Evolutionary conservation across 2,329 filamentous ascomycete species (phyloP).

Genomic region (Botrytis fabae): DNA sequence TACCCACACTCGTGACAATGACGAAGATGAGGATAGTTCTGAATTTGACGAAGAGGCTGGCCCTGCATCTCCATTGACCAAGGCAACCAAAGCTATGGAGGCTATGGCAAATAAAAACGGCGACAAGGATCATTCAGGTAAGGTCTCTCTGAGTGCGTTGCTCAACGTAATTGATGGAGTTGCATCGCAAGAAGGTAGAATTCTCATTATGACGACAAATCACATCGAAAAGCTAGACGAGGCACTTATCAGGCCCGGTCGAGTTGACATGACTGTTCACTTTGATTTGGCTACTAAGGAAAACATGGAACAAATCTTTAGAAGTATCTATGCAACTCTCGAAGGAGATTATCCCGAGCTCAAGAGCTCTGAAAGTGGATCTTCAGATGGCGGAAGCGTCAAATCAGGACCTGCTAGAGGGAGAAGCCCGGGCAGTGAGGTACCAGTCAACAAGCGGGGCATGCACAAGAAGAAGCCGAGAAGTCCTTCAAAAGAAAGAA

Average conservation of each 20-base stretch:
- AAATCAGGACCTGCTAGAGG: slow-evolving; percentile 51
- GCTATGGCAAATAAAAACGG: slow-evolving; percentile 44
- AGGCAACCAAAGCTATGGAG: neutral
- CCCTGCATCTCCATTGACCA: neutral
- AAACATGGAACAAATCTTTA: slow-evolving; percentile 39
- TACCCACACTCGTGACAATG: slow-evolving; percentile 48
- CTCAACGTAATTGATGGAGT: slow-evolving; percentile 71
- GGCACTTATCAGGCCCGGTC: slow-evolving; percentile 61
- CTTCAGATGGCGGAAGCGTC: slow-evolving; percentile 21
- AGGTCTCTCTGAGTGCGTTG: slow-evolving; percentile 61
- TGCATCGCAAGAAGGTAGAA: slow-evolving; percentile 64
- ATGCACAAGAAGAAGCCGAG: slow-evolving; percentile 29
- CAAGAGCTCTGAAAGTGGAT: neutral
- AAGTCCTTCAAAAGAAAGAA: slow-evolving; percentile 32
- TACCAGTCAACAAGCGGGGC: slow-evolving; percentile 25
- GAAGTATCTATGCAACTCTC: slow-evolving; percentile 43
- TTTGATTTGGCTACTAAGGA: slow-evolving; percentile 46
- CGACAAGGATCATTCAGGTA: slow-evolving; percentile 24
- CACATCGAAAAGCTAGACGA: slow-evolving; percentile 60
- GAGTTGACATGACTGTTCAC: slow-evolving; percentile 59
- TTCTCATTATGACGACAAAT: slow-evolving; percentile 73
- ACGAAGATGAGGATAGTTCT: slow-evolving; percentile 23
- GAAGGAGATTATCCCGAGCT: slow-evolving; percentile 34
- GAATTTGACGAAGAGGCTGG: slow-evolving; percentile 13
- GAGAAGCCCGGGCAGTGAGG: slow-evolving; percentile 40